Evolutionary conservation across 2,329 filamentous ascomycete genomes (phyloP).

Genomic region (Neonectria ditissima): DNA sequence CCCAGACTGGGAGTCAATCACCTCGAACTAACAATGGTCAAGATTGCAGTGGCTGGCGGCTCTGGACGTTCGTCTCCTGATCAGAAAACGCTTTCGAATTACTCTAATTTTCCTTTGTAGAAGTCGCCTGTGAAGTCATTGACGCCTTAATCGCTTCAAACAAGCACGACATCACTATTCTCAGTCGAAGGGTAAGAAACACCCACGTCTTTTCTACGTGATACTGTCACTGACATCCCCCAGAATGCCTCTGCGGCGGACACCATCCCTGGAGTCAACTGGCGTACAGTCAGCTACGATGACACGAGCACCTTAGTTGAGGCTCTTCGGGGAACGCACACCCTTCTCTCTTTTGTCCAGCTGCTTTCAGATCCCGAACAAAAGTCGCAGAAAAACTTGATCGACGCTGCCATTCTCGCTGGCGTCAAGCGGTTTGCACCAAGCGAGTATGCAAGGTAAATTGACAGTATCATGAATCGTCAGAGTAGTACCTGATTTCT

Average conservation of each 20-base stretch:
- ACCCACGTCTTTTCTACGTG: neutral
- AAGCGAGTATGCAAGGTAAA: conserved; percentile 55
- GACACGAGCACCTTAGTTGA: conserved; percentile 47
- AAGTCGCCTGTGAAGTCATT: conserved; percentile 59
- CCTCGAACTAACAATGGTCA: neutral
- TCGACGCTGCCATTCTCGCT: neutral
- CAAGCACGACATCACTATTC: neutral
- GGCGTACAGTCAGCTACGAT: conserved; percentile 50
- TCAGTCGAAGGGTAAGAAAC: neutral
- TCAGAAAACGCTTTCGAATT: neutral
- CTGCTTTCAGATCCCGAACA: conserved; percentile 14
- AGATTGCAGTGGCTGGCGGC: neutral
- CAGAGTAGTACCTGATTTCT: neutral
- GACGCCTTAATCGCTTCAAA: neutral
- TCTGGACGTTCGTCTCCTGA: neutral
- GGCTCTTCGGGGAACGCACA: conserved; percentile 60
- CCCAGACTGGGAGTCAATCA: neutral
- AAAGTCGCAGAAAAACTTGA: neutral
- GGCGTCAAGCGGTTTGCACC: conserved; percentile 59
- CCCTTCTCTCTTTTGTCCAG: conserved; percentile 64
- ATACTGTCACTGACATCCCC: conserved; percentile 48
- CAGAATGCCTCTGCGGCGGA: conserved; percentile 28
- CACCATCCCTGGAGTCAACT: conserved; percentile 23
- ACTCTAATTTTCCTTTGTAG: conserved; percentile 45
- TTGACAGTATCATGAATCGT: neutral